Evolutionary conservation across 2,329 filamentous ascomycete species (phyloP).

Genomic region (Penicillium sp.): DNA sequence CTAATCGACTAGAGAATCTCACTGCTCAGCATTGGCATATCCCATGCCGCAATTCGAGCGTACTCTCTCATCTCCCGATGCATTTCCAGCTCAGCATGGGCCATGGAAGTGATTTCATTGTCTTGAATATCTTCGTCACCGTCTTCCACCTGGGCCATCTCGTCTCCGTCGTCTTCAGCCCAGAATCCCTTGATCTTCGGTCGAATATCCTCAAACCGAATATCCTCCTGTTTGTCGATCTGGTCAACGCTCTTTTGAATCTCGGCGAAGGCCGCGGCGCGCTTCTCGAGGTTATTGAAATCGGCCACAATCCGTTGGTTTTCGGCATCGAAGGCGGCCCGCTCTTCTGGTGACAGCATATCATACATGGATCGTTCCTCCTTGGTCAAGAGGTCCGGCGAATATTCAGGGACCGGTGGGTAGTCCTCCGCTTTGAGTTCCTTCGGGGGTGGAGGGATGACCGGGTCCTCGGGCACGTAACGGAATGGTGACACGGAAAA

Average conservation of each 20-base stretch:
- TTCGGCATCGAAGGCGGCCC: slow-evolving; percentile 38
- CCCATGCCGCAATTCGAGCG: slow-evolving; percentile 84
- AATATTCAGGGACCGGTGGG: slow-evolving; percentile 38
- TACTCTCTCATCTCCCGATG: slow-evolving; percentile 88
- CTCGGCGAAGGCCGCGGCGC: slow-evolving; percentile 31
- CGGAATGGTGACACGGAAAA: slow-evolving; percentile 39
- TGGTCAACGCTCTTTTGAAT: slow-evolving; percentile 35
- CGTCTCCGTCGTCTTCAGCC: slow-evolving; percentile 49
- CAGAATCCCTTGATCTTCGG: slow-evolving; percentile 40
- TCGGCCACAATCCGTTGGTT: slow-evolving; percentile 39
- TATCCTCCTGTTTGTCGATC: slow-evolving; percentile 33
- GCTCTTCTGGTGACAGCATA: slow-evolving; percentile 40
- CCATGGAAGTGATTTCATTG: slow-evolving; percentile 81
- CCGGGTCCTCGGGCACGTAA: slow-evolving; percentile 37
- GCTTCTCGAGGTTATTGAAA: slow-evolving; percentile 38
- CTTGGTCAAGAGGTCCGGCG: slow-evolving; percentile 34
- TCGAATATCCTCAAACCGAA: slow-evolving; percentile 32
- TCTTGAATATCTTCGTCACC: slow-evolving; percentile 62
- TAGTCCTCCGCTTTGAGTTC: slow-evolving; percentile 32
- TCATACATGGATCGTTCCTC: slow-evolving; percentile 42
- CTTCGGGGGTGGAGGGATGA: slow-evolving; percentile 30
- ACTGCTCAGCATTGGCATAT: slow-evolving; percentile 90
- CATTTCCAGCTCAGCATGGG: slow-evolving; percentile 83
- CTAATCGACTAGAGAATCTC: slow-evolving; percentile 40
- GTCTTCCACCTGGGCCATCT: slow-evolving; percentile 51